These are phyloP conservation scores for Parasitella parasitica DNA, from an alignment of 371 early-diverging fungal species.

Conservation along the genomic window DNA sequence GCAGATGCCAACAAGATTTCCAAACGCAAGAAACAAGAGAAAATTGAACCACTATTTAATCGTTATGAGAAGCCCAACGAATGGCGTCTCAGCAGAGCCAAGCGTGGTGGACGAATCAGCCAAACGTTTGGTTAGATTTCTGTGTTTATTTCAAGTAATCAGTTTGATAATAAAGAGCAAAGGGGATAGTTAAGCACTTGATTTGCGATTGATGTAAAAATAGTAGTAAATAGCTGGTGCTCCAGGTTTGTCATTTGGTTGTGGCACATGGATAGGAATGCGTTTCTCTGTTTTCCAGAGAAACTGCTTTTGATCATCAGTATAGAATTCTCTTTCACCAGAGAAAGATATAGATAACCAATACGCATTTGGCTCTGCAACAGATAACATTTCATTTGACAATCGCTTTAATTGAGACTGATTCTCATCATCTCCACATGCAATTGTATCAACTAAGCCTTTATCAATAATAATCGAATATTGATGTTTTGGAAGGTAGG, in stretches of 20 bases:
- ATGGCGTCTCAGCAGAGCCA: conserved; percentile 83
- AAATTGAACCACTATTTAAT: conserved; percentile 90
- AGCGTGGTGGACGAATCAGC: conserved; percentile 71
- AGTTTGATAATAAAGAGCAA: neutral
- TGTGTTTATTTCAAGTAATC: conserved; percentile 3
- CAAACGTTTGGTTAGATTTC: conserved; percentile 72
- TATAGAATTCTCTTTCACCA: conserved; percentile 21
- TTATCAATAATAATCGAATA: conserved; percentile 43
- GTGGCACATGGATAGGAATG: conserved; percentile 25
- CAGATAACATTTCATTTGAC: conserved; percentile 19
- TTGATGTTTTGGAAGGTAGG: conserved; percentile 1
- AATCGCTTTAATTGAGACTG: conserved; percentile 15
- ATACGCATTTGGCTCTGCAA: conserved; percentile 18
- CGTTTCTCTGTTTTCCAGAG: conserved; percentile 23
- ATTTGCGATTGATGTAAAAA: conserved; percentile 23
- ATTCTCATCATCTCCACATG: conserved; percentile 45
- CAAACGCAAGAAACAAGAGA: conserved; percentile 92
- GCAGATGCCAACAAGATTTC: conserved; percentile 92
- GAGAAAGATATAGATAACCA: conserved; percentile 41
- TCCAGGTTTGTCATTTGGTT: conserved; percentile 28
- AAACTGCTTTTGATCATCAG: neutral
- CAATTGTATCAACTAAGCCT: conserved; percentile 38
- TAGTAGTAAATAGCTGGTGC: conserved; percentile 37
- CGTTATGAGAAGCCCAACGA: conserved; percentile 89
- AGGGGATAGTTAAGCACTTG: neutral